These are phyloP conservation scores for Syzygium jambos DNA, from an alignment of 345 rosid species.

Conservation along the genomic window DNA sequence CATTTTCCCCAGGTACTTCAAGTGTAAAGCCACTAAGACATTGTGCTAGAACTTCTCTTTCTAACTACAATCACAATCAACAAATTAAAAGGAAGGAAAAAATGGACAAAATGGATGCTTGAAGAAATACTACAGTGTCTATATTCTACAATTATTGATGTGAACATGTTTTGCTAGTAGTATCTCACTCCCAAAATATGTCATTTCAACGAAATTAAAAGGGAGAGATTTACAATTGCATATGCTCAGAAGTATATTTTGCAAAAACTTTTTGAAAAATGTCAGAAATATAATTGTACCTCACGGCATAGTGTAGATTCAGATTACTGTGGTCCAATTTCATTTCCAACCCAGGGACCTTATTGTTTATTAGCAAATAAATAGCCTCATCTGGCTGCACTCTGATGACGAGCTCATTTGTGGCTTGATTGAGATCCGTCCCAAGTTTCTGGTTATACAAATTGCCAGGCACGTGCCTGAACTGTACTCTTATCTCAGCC, in stretches of 20 bases:
- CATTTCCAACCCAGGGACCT: conserved; percentile 97
- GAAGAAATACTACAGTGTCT: neutral
- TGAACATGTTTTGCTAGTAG: neutral
- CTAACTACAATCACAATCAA: neutral
- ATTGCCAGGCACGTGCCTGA: conserved; percentile 92
- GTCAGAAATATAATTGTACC: conserved; percentile 22
- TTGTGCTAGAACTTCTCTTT: neutral
- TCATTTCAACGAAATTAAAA: neutral
- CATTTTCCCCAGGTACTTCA: neutral
- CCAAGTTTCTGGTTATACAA: conserved; percentile 62
- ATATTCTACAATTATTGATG: neutral
- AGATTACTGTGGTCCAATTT: conserved; percentile 76
- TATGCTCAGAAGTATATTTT: neutral
- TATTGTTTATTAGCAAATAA: conserved; percentile 87
- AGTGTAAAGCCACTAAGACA: neutral
- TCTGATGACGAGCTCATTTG: conserved; percentile 91
- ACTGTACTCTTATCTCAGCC: conserved; percentile 96
- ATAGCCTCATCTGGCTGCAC: conserved; percentile 97
- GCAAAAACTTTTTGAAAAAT: neutral
- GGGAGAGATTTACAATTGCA: neutral
- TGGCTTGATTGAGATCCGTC: conserved; percentile 63
- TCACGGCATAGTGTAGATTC: conserved; percentile 82
- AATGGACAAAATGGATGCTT: neutral
- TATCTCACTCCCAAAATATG: neutral
- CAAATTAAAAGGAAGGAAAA: neutral